These are phyloP conservation scores for Gilbertella persicaria DNA, from an alignment of 371 early-diverging fungal species.

Conservation along the genomic window DNA sequence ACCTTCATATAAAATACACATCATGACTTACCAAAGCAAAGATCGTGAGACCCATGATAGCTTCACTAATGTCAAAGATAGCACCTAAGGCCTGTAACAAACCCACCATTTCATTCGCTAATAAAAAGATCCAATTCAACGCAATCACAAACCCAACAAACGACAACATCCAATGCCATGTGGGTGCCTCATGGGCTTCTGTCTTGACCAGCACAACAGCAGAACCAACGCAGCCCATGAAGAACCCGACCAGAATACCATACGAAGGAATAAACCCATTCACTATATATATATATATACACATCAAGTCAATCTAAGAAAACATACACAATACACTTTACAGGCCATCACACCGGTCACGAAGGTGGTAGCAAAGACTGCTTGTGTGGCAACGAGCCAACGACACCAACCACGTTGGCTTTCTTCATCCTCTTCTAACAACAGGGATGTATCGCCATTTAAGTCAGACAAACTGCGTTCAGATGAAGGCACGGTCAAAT, in stretches of 20 bases:
- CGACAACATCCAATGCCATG: slow-evolving; percentile 52
- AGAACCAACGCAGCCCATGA: slow-evolving; percentile 31
- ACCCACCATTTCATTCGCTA: slow-evolving; percentile 82
- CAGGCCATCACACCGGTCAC: slow-evolving; percentile 36
- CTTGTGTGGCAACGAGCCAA: slow-evolving; percentile 47
- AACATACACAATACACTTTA: slow-evolving; percentile 17
- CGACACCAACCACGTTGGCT: slow-evolving; percentile 36
- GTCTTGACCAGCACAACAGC: slow-evolving; percentile 23
- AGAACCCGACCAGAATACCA: slow-evolving; percentile 20
- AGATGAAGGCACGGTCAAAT: slow-evolving; percentile 29
- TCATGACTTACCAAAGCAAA: slow-evolving; percentile 67
- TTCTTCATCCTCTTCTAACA: slow-evolving; percentile 16
- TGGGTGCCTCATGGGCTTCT: slow-evolving; percentile 29
- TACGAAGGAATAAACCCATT: slow-evolving; percentile 15
- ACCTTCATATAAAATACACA: no score
- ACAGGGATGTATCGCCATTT: slow-evolving; percentile 15
- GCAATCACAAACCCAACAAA: slow-evolving; percentile 73
- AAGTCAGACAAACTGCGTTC: slow-evolving; percentile 18
- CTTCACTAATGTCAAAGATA: slow-evolving; percentile 74
- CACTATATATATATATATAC: slow-evolving; percentile 8
- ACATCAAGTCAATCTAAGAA: slow-evolving; percentile 1
- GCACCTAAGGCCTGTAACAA: slow-evolving; percentile 76
- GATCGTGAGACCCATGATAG: slow-evolving; percentile 81
- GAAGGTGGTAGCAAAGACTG: slow-evolving; percentile 44
- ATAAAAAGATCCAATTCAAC: slow-evolving; percentile 77